Evolutionary conservation across 108 stramenopile genomes (phyloP).

Genomic region (Nitzschia sp.): DNA sequence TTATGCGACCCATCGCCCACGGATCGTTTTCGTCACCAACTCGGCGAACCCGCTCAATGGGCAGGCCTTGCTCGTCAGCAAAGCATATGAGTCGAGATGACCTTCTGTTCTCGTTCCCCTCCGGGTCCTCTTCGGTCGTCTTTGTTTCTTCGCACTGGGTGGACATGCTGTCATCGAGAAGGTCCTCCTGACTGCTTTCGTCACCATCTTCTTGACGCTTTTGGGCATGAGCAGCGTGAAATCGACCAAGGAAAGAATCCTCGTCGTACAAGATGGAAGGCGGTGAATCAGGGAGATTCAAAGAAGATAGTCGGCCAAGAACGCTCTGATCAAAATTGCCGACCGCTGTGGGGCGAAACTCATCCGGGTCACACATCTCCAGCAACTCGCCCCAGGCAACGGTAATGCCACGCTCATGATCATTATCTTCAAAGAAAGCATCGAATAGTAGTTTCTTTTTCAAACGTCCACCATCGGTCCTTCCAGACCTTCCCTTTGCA

Average conservation of each 20-base stretch:
- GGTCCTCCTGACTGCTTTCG: no score
- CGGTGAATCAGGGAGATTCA: background rate
- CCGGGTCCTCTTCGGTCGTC: background rate
- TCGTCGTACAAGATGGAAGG: background rate
- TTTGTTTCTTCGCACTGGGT: background rate
- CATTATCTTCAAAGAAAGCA: no score
- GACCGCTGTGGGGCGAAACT: no score
- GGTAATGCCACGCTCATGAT: no score
- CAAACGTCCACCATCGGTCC: no score
- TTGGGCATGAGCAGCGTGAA: background rate
- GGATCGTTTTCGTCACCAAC: background rate
- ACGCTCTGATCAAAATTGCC: no score
- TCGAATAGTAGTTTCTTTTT: background rate
- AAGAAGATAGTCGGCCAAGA: no score
- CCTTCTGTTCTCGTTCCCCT: background rate
- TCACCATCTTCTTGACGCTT: background rate
- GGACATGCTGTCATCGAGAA: background rate
- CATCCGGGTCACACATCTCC: no score
- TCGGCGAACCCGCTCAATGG: slow-evolving; percentile 9
- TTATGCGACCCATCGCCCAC: background rate
- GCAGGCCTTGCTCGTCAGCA: slow-evolving; percentile 31
- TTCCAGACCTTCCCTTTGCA: no score
- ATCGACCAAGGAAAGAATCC: background rate
- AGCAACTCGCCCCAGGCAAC: no score
- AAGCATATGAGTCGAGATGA: slow-evolving; percentile 13